Evolutionary conservation across 2,329 filamentous ascomycete species (phyloP).

Genomic region (Trichoderma pleuroti): DNA sequence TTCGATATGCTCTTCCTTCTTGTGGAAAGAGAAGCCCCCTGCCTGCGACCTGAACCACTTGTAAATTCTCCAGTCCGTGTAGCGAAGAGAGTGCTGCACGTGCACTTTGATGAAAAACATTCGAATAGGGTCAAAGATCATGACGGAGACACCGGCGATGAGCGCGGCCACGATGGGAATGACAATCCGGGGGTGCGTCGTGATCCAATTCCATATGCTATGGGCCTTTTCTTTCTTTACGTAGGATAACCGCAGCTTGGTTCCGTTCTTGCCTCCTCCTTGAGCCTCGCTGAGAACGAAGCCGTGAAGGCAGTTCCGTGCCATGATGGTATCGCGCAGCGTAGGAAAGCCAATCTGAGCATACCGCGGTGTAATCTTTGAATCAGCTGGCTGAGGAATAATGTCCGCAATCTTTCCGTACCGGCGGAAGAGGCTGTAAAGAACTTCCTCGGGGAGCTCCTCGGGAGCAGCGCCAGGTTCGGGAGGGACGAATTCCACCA

Average conservation of each 20-base stretch:
- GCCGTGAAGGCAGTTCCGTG: constrained; percentile 89
- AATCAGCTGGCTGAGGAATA: constrained; percentile 74
- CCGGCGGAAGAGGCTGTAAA: constrained; percentile 82
- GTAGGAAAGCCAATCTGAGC: constrained; percentile 74
- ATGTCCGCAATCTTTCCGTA: constrained; percentile 94
- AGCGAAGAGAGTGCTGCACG: constrained; percentile 71
- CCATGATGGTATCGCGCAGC: constrained; percentile 76
- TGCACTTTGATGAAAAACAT: constrained; percentile 90
- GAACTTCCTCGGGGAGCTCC: constrained; percentile 78
- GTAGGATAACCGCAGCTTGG: constrained; percentile 76
- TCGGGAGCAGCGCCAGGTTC: constrained; percentile 66
- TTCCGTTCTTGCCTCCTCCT: constrained; percentile 73
- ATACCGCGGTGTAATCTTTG: constrained; percentile 77
- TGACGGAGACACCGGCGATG: constrained; percentile 76
- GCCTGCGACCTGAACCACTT: constrained; percentile 69
- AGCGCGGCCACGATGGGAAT: constrained; percentile 79
- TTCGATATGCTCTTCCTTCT: constrained; percentile 58
- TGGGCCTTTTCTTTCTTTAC: constrained; percentile 73
- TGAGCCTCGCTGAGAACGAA: constrained; percentile 64
- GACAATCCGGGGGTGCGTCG: constrained; percentile 81
- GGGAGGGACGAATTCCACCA: constrained; percentile 78
- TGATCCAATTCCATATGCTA: constrained; percentile 83
- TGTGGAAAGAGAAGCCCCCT: constrained; percentile 62
- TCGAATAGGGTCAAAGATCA: constrained; percentile 89
- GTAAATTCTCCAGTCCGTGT: constrained; percentile 70